Percentiles rank a stretch among this genome's conserved stretches.
These are phyloP conservation scores for Herpotrichia juniperi DNA, from an alignment of 2,329 filamentous ascomycete genomes.

Conservation along the genomic window DNA sequence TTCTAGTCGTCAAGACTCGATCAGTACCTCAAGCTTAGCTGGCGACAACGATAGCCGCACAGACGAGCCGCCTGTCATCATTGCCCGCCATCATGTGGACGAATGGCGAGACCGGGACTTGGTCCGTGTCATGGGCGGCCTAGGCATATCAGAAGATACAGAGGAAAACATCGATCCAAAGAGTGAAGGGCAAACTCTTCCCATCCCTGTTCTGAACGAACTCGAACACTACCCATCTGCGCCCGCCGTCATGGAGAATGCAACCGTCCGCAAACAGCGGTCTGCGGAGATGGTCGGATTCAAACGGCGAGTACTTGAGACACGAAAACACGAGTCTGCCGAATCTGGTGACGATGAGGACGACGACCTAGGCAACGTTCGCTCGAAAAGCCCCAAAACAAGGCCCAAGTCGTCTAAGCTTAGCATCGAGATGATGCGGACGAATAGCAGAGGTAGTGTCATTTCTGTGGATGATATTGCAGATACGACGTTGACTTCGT, in stretches of 20 bases:
- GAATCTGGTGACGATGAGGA: constrained; percentile 96
- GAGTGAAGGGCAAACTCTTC: constrained; percentile 29
- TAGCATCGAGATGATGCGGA: constrained; percentile 96
- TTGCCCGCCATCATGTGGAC: constrained; percentile 73
- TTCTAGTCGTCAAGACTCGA: constrained; percentile 86
- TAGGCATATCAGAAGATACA: constrained; percentile 77
- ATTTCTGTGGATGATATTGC: constrained; percentile 55
- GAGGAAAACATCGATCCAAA: constrained; percentile 43
- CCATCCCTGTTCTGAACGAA: constrained; percentile 43
- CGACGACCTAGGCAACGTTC: constrained; percentile 75
- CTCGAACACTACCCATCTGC: constrained; percentile 56
- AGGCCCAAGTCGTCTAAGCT: constrained; percentile 70
- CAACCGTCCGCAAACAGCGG: constrained; percentile 63
- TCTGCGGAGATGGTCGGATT: constrained; percentile 76
- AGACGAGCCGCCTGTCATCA: constrained; percentile 78
- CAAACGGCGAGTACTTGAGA: constrained; percentile 78
- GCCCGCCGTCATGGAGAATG: constrained; percentile 63
- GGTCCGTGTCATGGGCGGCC: constrained; percentile 61
- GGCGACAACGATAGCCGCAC: constrained; percentile 82
- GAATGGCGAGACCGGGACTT: constrained; percentile 74
- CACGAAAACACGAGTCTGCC: constrained; percentile 72
- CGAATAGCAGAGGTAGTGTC: constrained; percentile 87
- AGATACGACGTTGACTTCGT: constrained; percentile 41
- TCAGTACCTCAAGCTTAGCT: constrained; percentile 83
- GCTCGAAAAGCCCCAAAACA: constrained; percentile 57